These are phyloP conservation scores for Acorus calamus DNA, from an alignment of 106 monocot species.

Conservation along the genomic window DNA sequence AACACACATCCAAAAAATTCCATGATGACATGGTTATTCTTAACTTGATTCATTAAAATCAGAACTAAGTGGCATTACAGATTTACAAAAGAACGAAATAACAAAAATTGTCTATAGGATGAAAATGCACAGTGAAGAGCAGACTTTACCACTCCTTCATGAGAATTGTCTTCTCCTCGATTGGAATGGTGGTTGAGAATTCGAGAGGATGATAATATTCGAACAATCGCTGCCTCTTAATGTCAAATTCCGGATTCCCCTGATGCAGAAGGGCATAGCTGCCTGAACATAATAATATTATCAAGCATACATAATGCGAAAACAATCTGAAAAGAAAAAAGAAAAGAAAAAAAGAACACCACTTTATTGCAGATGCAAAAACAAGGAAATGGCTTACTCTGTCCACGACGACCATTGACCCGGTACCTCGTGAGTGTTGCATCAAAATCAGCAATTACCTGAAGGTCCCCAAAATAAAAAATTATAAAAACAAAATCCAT, in stretches of 20 bases:
- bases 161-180: slow-evolving; percentile 71
- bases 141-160: slow-evolving; percentile 72
- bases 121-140: not conserved
- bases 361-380: not conserved
- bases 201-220: slow-evolving; percentile 76
- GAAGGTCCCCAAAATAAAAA: not conserved
- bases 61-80: too few relatives aligned
- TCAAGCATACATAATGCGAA: slow-evolving; percentile 1
- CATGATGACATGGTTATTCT: too few relatives aligned
- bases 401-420: slow-evolving; percentile 59
- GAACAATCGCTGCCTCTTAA: slow-evolving; percentile 55
- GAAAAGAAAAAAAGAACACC: not conserved
- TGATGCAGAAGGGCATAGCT: slow-evolving; percentile 73
- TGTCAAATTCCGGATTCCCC: slow-evolving; percentile 55
- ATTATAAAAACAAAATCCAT: not conserved
- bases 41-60: too few relatives aligned
- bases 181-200: slow-evolving; percentile 57
- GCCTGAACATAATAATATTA: slow-evolving; percentile 23
- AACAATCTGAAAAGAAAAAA: not conserved
- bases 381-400: slow-evolving; percentile 24
- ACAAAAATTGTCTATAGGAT: too few relatives aligned
- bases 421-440: slow-evolving; percentile 65
- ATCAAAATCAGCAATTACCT: slow-evolving; percentile 83
- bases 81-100: not conserved
- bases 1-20: too few relatives aligned